Percentiles rank a stretch among this genome's conserved stretches.
Evolutionary conservation across 192 early-diverging fungal genomes (phyloP).

Genomic region (Coemansia sp.): DNA sequence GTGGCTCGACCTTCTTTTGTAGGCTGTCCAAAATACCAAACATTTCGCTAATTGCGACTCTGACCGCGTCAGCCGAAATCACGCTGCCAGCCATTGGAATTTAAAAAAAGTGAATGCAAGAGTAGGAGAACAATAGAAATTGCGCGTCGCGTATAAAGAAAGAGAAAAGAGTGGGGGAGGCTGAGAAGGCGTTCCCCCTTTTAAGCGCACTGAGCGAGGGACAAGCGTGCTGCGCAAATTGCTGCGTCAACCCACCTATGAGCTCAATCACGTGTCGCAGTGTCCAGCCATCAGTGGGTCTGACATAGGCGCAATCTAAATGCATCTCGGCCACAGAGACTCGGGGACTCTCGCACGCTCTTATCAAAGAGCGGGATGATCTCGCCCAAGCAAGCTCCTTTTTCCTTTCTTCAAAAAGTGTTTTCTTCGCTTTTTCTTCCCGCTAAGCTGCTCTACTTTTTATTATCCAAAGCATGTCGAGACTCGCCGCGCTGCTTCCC

Average conservation of each 20-base stretch:
- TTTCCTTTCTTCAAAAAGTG: background rate
- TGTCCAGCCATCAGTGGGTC: background rate
- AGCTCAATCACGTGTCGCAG: background rate
- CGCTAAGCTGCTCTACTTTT: background rate
- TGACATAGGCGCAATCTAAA: background rate
- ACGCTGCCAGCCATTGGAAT: conserved; percentile 11
- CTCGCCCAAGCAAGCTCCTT: too few relatives aligned
- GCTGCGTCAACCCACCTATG: background rate
- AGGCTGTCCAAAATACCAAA: conserved; percentile 27
- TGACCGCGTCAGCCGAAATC: conserved; percentile 19
- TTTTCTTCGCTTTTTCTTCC: background rate
- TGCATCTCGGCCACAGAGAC: background rate
- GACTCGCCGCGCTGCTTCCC: conserved; percentile 71
- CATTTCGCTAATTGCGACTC: conserved; percentile 25
- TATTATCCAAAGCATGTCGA: conserved; percentile 23
- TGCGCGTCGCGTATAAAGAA: background rate
- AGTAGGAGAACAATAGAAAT: background rate
- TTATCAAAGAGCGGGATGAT: background rate
- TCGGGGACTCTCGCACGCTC: too few relatives aligned
- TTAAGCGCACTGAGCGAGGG: background rate
- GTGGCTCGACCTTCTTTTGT: conserved; percentile 13
- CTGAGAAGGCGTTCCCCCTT: background rate
- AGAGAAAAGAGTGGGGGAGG: background rate
- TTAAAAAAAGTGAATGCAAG: conserved; percentile 1
- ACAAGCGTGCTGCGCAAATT: background rate